A percentile compares a stretch with the other conserved stretches of the same genome.
Conservation (phyloP, 352 stramenopile species). For the Globisporangium okanoganense region DNA sequence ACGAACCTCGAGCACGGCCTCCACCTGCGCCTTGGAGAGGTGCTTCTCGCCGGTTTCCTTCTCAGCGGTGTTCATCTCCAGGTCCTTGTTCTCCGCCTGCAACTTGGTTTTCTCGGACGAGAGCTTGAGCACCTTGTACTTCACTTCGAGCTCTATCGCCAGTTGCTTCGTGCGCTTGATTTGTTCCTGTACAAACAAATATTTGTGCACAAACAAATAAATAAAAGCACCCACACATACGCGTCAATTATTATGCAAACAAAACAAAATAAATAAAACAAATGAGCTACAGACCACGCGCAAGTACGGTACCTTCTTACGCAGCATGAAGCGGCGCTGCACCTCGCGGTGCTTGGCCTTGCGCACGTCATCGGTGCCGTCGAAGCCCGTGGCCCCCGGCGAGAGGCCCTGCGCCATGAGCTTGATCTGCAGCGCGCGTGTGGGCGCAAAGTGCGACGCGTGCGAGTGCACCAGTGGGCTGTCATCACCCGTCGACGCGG, state of each 20-base stretch:
- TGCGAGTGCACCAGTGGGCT: background rate
- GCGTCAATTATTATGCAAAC: too few species aligned
- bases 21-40: slow-evolving; percentile 19
- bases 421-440: background rate
- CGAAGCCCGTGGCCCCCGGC: background rate
- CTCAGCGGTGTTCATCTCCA: slow-evolving; percentile 14
- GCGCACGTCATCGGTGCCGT: slow-evolving; percentile 18
- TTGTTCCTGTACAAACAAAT: slow-evolving; percentile 17
- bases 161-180: slow-evolving; percentile 27
- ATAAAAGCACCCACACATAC: too few species aligned
- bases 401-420: slow-evolving; percentile 1
- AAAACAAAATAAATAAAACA: background rate
- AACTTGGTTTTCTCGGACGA: slow-evolving; percentile 21
- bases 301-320: slow-evolving; percentile 45
- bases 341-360: slow-evolving; percentile 41
- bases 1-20: slow-evolving; percentile 20
- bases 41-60: background rate
- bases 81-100: slow-evolving; percentile 19
- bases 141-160: slow-evolving; percentile 23
- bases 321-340: slow-evolving; percentile 40
- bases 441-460: background rate
- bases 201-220: background rate
- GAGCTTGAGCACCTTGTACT: slow-evolving; percentile 23
- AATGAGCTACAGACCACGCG: too few species aligned
- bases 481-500: background rate